Conservation (phyloP, 2,329 filamentous ascomycete genomes). For the Ramularia endophylla region DNA sequence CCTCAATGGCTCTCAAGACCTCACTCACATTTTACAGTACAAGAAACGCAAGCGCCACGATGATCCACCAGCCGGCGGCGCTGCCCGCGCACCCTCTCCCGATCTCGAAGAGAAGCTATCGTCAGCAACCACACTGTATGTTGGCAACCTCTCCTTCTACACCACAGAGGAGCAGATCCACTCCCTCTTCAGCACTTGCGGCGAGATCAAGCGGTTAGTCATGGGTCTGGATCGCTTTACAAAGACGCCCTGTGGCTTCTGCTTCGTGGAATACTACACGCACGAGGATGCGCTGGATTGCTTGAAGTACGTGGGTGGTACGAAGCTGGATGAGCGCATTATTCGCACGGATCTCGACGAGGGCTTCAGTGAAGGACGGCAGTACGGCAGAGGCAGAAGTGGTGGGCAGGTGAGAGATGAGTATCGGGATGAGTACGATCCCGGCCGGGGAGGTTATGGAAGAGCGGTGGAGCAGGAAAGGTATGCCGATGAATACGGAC, state of each 20-base stretch:
- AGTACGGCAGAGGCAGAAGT: conserved; percentile 91
- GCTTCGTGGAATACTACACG: conserved; percentile 99
- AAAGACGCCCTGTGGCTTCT: conserved; percentile 98
- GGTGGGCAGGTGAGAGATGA: conserved; percentile 97
- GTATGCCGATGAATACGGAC: conserved; percentile 24
- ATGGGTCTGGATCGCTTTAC: conserved; percentile 97
- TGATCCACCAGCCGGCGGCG: conserved; percentile 37
- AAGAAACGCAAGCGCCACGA: conserved; percentile 63
- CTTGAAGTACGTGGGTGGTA: conserved; percentile 97
- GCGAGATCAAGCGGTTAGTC: conserved; percentile 94
- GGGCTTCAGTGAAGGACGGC: conserved; percentile 89
- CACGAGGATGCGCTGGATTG: conserved; percentile 96
- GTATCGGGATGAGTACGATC: conserved; percentile 95
- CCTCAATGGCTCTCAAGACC: neutral
- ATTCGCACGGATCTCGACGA: conserved; percentile 94
- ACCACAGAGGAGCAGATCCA: conserved; percentile 99
- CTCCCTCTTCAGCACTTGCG: conserved; percentile 61
- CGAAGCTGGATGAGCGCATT: conserved; percentile 94
- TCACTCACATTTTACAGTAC: conserved; percentile 46
- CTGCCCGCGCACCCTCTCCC: conserved; percentile 40
- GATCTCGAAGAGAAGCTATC: conserved; percentile 72
- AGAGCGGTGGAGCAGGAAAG: conserved; percentile 60
- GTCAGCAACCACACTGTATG: conserved; percentile 90
- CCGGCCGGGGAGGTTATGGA: conserved; percentile 84
- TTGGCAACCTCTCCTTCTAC: conserved; percentile 76